A percentile compares a stretch with the other conserved stretches of the same genome.
phyloP scores from a whole-genome alignment of 768 basidiomycete species.

The Lactarius psammicola region DNA sequence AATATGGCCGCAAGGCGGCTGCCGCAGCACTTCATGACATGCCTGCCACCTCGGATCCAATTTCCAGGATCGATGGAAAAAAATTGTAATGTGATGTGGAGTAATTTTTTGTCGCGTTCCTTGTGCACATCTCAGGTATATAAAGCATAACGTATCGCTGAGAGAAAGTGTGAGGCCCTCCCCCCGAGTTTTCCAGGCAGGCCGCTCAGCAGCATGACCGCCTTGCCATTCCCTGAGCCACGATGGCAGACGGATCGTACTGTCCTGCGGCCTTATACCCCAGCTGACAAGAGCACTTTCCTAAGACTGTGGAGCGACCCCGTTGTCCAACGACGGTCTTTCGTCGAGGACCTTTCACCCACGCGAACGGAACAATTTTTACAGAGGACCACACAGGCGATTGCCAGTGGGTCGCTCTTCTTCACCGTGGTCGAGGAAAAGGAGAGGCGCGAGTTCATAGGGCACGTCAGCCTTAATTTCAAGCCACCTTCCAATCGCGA shows the following conservation, averaged over 20 bases:
- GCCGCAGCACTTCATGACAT: slow-evolving; percentile 7
- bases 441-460: slow-evolving; percentile 36
- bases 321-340: slow-evolving; percentile 17
- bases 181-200: background rate
- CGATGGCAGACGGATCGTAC: slow-evolving; percentile 23
- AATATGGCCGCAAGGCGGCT: background rate
- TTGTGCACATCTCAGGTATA: slow-evolving; percentile 1
- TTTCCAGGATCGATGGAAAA: slow-evolving; percentile 7
- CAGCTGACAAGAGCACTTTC: slow-evolving; percentile 16
- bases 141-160: background rate
- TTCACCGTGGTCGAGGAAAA: slow-evolving; percentile 34
- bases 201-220: slow-evolving; percentile 1
- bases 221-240: background rate
- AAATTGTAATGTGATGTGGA: background rate
- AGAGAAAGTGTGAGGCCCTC: background rate
- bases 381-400: slow-evolving; percentile 16
- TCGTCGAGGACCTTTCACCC: slow-evolving; percentile 20
- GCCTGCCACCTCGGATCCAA: slow-evolving; percentile 13
- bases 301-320: slow-evolving; percentile 24
- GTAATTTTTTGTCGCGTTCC: background rate
- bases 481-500: slow-evolving; percentile 35
- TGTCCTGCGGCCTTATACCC: slow-evolving; percentile 15
- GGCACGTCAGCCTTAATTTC: slow-evolving; percentile 35
- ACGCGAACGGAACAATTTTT: slow-evolving; percentile 17
- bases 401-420: slow-evolving; percentile 27